Conservation (phyloP, 805 yeast species). For the Schizosaccharomyces japonicus region DNA sequence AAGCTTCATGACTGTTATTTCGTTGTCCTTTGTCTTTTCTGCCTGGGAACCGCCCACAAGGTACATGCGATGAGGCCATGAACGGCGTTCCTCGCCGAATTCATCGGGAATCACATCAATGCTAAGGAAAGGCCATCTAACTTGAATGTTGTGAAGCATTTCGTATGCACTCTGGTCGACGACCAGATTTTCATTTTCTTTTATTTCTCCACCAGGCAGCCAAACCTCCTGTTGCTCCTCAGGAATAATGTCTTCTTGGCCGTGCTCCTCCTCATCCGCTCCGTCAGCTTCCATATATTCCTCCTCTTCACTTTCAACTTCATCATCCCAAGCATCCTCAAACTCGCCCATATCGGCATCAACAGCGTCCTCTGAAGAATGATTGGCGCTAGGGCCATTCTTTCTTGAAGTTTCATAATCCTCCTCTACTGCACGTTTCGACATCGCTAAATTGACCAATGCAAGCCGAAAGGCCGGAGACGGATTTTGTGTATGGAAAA, state of each 20-base stretch:
- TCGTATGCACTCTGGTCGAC: slow-evolving; percentile 92
- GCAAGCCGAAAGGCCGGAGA: too few species aligned
- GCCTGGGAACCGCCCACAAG: slow-evolving; percentile 90
- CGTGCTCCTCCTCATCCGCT: slow-evolving; percentile 20
- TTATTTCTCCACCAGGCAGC: slow-evolving; percentile 72
- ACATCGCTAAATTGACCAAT: slow-evolving; percentile 6
- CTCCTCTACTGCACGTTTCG: slow-evolving; percentile 8
- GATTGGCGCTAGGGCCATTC: slow-evolving; percentile 7
- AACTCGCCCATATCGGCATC: slow-evolving; percentile 27
- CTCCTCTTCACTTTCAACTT: slow-evolving; percentile 18
- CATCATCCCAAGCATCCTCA: slow-evolving; percentile 38
- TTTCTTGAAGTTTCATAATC: slow-evolving; percentile 20
- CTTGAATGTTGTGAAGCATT: slow-evolving; percentile 78
- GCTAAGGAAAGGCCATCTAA: slow-evolving; percentile 94
- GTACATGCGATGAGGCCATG: slow-evolving; percentile 68
- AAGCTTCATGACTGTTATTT: slow-evolving; percentile 60
- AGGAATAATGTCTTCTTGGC: slow-evolving; percentile 23
- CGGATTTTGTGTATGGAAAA: too few species aligned
- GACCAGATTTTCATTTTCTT: slow-evolving; percentile 85
- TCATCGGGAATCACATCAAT: slow-evolving; percentile 71
- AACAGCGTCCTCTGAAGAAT: slow-evolving; percentile 5
- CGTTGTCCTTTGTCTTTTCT: slow-evolving; percentile 62
- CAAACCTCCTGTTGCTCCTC: too few species aligned
- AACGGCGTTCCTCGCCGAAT: slow-evolving; percentile 69
- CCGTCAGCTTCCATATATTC: slow-evolving; percentile 39